Evolutionary conservation across 1,284 basidiomycete species (phyloP), one percentile per base, ranked within the genome.

Genomic region (Cutaneotrichosporon daszewskae): DNA sequence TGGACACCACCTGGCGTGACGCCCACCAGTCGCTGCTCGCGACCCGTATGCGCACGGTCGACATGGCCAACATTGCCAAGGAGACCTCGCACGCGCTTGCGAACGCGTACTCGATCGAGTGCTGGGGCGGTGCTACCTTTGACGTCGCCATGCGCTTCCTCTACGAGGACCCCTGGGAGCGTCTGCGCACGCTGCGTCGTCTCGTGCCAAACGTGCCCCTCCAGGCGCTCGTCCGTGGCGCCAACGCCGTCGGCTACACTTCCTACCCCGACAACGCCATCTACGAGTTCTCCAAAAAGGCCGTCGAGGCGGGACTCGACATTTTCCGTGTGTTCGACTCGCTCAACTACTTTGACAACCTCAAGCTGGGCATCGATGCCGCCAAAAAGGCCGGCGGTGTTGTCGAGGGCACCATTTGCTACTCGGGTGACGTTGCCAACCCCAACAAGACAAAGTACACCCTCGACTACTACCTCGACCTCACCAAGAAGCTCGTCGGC

Each of bases 261-360:
- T 91, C 89, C 63, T 98, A 98, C 75, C 94, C 95, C 24, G 95
- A 99, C 73, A 99, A 99, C 64, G 92, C 90, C 53, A 97, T 99
- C 74, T 98, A 99, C 74, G 95, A 98, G 70, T 94, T 94, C 76
- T 91, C 86, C 49, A 92, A 90, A 77, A 76, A 95, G 74, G 95
- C 95, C 17, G 94, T 99, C 22, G 92, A 98, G 76, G 95, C 94
- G 58, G 95, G 95, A 69, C 80, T 98, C 37, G 95, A 99, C 75
- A 99, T 99, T 66, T 99, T 99, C 87, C 82, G 95, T 71, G 91
- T 99, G 45, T 99, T 99, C 61, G 95, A 99, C 74, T 98, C 95
- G 36, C 76, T 99, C 73, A 97, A 97, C 76, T 96, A 96, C 72
- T 84, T 96, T 54, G 91, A 90, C 81, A 75, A 95, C 84, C 85